phyloP scores from a whole-genome alignment of 2,329 filamentous ascomycete genomes.

The Nannizzia gypsea region DNA sequence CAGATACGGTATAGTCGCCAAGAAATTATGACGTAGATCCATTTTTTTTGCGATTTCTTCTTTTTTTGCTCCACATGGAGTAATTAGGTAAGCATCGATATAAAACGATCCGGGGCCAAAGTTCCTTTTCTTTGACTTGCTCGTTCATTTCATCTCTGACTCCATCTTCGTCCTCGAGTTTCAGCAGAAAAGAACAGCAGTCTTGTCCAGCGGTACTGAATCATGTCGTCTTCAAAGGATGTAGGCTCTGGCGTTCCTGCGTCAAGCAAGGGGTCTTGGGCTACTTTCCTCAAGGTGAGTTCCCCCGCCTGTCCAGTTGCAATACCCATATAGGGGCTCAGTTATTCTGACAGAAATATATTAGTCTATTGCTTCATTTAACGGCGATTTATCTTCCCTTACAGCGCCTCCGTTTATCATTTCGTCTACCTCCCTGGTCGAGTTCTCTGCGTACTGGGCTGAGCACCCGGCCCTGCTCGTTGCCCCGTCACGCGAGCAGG shows the following conservation, averaged over 20 bases:
- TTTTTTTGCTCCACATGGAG: neutral
- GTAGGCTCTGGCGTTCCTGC: constrained; percentile 31
- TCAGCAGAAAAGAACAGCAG: neutral
- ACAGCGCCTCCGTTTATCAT: constrained; percentile 76
- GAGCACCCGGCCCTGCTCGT: constrained; percentile 68
- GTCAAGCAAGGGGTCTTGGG: constrained; percentile 36
- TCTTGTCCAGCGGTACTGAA: neutral
- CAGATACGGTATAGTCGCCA: neutral
- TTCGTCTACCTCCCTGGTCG: constrained; percentile 63
- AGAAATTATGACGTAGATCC: neutral
- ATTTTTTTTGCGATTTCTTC: neutral
- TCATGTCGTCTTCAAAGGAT: constrained; percentile 22
- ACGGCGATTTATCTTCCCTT: constrained; percentile 66
- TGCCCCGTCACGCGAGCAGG: constrained; percentile 65
- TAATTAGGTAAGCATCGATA: neutral
- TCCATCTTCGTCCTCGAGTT: neutral
- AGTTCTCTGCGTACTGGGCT: constrained; percentile 74
- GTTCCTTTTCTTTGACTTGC: neutral
- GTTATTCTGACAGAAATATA: neutral
- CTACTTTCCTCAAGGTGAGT: constrained; percentile 37
- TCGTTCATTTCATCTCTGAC: neutral
- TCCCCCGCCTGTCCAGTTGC: neutral
- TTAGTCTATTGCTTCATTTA: constrained; percentile 64
- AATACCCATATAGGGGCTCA: neutral
- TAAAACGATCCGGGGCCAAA: neutral